Evolutionary conservation across 192 early-diverging fungal species (phyloP).

Genomic region (Linnemannia zychae): DNA sequence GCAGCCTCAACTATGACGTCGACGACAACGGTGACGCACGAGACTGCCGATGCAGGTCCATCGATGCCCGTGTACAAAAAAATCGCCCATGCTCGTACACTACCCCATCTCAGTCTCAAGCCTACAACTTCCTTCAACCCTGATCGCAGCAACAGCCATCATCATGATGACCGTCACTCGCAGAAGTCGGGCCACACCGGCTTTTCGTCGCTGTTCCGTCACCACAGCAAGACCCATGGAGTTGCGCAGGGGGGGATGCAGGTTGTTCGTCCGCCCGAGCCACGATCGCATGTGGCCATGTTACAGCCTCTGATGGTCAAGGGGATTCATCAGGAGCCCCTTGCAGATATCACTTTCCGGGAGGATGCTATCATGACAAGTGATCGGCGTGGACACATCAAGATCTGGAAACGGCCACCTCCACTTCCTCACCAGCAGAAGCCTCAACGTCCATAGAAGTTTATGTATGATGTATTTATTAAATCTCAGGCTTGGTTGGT

Average conservation of each 20-base stretch:
- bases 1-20: background rate
- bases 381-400: conserved; percentile 79
- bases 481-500: background rate
- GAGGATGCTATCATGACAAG: conserved; percentile 82
- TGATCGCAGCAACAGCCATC: background rate
- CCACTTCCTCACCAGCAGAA: conserved; percentile 9
- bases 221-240: background rate
- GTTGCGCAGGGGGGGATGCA: conserved; percentile 6
- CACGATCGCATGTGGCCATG: conserved; percentile 71
- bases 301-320: conserved; percentile 79
- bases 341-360: conserved; percentile 74
- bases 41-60: conserved; percentile 21
- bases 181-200: conserved; percentile 15
- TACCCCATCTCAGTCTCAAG: conserved; percentile 17
- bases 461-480: background rate
- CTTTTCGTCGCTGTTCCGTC: conserved; percentile 23
- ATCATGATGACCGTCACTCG: conserved; percentile 14
- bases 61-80: conserved; percentile 33
- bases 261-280: conserved; percentile 48
- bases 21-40: background rate
- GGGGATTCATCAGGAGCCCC: conserved; percentile 71
- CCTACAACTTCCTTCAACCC: background rate
- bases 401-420: conserved; percentile 79
- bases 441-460: background rate
- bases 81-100: conserved; percentile 19